Percentiles rank a stretch among this genome's conserved stretches.
Evolutionary conservation across 768 basidiomycete species (phyloP).

Genomic region (Pilatotrama ljubarskyi): DNA sequence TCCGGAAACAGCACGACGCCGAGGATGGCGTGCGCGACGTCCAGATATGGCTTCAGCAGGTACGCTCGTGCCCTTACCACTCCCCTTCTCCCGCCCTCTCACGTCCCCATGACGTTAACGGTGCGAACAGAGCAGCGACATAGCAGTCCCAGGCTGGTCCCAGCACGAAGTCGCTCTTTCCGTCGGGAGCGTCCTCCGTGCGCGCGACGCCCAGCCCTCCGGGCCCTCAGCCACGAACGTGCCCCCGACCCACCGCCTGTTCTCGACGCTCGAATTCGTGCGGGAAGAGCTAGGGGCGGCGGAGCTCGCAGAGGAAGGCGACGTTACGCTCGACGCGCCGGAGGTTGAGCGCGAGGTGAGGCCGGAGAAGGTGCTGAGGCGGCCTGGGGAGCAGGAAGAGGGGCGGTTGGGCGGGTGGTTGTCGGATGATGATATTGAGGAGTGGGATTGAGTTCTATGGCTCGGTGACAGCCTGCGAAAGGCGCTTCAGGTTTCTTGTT

Average conservation of each 20-base stretch:
- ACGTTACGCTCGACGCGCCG: constrained; percentile 17
- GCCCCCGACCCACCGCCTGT: constrained; percentile 44
- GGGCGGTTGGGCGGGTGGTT: constrained; percentile 32
- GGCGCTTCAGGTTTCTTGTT: not conserved
- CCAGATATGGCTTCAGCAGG: constrained; percentile 53
- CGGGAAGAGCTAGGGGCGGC: not conserved
- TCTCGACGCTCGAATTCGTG: constrained; percentile 54
- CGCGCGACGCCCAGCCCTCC: constrained; percentile 33
- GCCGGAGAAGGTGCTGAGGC: constrained; percentile 27
- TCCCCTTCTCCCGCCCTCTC: not conserved
- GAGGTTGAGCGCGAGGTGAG: constrained; percentile 35
- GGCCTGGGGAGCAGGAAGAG: constrained; percentile 36
- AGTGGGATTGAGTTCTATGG: constrained; percentile 23
- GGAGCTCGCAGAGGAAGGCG: constrained; percentile 28
- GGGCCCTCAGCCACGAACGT: not conserved
- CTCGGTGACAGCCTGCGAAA: too few relatives aligned
- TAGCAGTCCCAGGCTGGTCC: constrained; percentile 47
- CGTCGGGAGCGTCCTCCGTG: constrained; percentile 59
- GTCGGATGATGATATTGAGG: constrained; percentile 40
- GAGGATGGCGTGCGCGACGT: constrained; percentile 59
- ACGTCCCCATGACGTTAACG: not conserved
- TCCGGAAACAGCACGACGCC: constrained; percentile 58
- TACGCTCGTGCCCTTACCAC: constrained; percentile 15
- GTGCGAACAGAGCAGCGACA: not conserved
- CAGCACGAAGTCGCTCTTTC: constrained; percentile 52